Evolutionary conservation across 306 rosid species (phyloP).

Genomic region (Vigna hirtella): DNA sequence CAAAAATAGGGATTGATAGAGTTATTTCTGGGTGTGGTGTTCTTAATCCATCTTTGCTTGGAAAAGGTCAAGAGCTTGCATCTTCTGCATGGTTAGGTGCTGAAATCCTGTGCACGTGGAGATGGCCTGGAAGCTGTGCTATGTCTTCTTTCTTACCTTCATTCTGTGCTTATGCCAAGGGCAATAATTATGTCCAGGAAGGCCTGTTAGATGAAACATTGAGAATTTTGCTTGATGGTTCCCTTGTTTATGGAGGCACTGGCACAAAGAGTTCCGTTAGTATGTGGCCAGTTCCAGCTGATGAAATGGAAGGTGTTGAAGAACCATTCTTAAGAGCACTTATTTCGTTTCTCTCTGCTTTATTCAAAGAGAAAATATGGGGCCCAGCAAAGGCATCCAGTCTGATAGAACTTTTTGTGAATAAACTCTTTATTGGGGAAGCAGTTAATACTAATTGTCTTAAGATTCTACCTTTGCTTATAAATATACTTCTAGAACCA

Average conservation of each 20-base stretch:
- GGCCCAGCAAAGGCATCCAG: slow-evolving; percentile 57
- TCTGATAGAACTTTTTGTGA: slow-evolving; percentile 64
- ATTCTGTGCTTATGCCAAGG: slow-evolving; percentile 66
- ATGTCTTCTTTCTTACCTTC: slow-evolving; percentile 78
- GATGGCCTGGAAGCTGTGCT: slow-evolving; percentile 89
- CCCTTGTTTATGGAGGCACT: slow-evolving; percentile 75
- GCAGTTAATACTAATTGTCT: slow-evolving; percentile 71
- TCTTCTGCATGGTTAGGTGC: slow-evolving; percentile 86
- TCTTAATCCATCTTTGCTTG: slow-evolving; percentile 47
- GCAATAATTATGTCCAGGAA: slow-evolving; percentile 53
- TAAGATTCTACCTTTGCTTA: slow-evolving; percentile 83
- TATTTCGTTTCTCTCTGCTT: slow-evolving; percentile 63
- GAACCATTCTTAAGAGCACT: slow-evolving; percentile 97
- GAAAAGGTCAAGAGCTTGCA: slow-evolving; percentile 57
- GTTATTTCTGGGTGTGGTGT: slow-evolving; percentile 54
- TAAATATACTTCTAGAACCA: slow-evolving; percentile 66
- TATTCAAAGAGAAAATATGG: slow-evolving; percentile 83
- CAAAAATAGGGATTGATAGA: slow-evolving; percentile 70
- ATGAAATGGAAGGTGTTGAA: slow-evolving; percentile 67
- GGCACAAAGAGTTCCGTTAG: slow-evolving; percentile 57
- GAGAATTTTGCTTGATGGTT: slow-evolving; percentile 73
- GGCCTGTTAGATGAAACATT: slow-evolving; percentile 69
- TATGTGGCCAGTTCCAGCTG: slow-evolving; percentile 64
- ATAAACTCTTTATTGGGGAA: slow-evolving; percentile 88
- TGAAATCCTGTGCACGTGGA: slow-evolving; percentile 96